Evolutionary conservation across 352 stramenopile genomes (phyloP).

Genomic region (Globisporangium ultimum): DNA sequence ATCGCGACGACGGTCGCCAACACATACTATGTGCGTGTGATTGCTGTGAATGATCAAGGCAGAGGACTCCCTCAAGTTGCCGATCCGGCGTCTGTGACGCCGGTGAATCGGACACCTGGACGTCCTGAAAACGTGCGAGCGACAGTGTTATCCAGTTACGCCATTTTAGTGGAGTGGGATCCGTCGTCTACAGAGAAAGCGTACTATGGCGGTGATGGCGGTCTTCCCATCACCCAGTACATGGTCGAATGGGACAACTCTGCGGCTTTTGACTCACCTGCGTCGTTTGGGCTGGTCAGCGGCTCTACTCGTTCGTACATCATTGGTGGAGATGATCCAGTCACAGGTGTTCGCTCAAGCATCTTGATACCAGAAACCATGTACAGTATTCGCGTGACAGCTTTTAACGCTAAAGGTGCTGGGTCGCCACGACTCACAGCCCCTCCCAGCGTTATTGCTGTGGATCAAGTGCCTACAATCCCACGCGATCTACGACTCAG

Average conservation of each 20-base stretch:
- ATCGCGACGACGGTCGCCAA: constrained; percentile 66
- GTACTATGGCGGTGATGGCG: constrained; percentile 90
- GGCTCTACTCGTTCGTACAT: constrained; percentile 55
- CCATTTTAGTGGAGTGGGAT: constrained; percentile 91
- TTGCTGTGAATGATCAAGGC: constrained; percentile 90
- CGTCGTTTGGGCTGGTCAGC: constrained; percentile 59
- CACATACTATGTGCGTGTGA: constrained; percentile 88
- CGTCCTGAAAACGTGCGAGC: constrained; percentile 54
- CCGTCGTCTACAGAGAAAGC: constrained; percentile 75
- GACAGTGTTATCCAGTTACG: constrained; percentile 83
- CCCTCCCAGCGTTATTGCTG: constrained; percentile 44
- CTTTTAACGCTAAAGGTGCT: constrained; percentile 78
- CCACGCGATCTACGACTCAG: constrained; percentile 54
- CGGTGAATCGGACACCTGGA: constrained; percentile 76
- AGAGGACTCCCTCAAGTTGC: constrained; percentile 44
- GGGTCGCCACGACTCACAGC: constrained; percentile 32
- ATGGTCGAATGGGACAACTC: constrained; percentile 95
- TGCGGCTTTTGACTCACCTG: constrained; percentile 86
- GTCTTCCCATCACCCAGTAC: constrained; percentile 92
- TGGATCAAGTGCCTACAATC: constrained; percentile 60
- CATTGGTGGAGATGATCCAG: constrained; percentile 91
- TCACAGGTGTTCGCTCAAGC: constrained; percentile 89
- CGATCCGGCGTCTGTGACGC: constrained; percentile 45
- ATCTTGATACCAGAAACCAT: constrained; percentile 74
- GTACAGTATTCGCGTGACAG: constrained; percentile 75